These are phyloP conservation scores for Prunus armeniaca DNA, from an alignment of 306 rosid species.

Conservation along the genomic window DNA sequence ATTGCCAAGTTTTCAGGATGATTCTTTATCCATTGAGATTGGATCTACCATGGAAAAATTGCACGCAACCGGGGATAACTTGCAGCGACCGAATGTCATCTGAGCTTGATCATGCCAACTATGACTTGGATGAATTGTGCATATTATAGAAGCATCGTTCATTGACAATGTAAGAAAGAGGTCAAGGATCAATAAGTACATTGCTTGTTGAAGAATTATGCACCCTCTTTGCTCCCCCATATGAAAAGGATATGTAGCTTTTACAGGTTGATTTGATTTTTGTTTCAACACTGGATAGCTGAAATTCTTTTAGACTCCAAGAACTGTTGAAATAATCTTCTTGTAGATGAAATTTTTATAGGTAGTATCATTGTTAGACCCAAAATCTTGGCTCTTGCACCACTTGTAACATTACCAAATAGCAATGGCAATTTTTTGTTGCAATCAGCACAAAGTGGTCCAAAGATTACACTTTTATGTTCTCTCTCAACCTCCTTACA, in stretches of 20 bases:
- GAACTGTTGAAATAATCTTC: background rate
- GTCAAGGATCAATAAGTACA: background rate
- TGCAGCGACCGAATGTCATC: background rate
- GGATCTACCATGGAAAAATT: background rate
- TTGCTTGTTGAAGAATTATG: constrained; percentile 1
- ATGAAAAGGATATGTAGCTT: background rate
- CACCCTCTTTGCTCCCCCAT: background rate
- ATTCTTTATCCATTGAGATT: constrained; percentile 10
- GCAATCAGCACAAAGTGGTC: background rate
- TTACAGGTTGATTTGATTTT: background rate
- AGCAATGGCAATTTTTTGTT: background rate
- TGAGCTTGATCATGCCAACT: constrained; percentile 13
- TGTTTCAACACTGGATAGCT: background rate
- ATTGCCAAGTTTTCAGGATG: constrained; percentile 70
- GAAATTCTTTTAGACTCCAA: background rate
- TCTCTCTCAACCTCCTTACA: background rate
- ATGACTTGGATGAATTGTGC: constrained; percentile 7
- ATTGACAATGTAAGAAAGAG: background rate
- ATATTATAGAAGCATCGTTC: background rate
- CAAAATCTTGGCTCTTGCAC: background rate
- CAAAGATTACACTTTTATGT: background rate
- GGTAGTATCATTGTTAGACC: background rate
- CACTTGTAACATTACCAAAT: constrained; percentile 3
- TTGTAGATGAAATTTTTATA: background rate
- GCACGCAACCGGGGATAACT: background rate